These are phyloP conservation scores for Cryptococcus hybrid DNA, from an alignment of 1,284 basidiomycete species.

Conservation along the genomic window DNA sequence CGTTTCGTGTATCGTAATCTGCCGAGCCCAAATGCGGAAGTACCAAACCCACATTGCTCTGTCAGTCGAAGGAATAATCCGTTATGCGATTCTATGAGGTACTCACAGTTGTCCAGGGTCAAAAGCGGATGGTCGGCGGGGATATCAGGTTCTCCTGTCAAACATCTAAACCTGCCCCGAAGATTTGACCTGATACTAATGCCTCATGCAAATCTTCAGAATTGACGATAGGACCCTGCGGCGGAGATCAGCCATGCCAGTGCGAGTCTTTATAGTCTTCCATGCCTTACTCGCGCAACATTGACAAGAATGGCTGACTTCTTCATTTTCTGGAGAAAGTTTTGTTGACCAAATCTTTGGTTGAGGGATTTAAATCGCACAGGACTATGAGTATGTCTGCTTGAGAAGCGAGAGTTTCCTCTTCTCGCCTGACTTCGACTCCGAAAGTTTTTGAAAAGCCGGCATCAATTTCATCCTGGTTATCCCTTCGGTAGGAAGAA, in stretches of 20 bases:
- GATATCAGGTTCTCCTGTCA: slow-evolving; percentile 87
- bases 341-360: slow-evolving; percentile 70
- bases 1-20: slow-evolving; percentile 76
- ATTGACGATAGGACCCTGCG: slow-evolving; percentile 69
- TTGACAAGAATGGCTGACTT: slow-evolving; percentile 75
- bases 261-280: background rate
- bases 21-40: slow-evolving; percentile 90
- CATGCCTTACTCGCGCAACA: slow-evolving; percentile 62
- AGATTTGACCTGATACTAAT: slow-evolving; percentile 71
- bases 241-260: background rate
- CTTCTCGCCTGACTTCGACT: slow-evolving; percentile 62
- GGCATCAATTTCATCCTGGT: slow-evolving; percentile 56
- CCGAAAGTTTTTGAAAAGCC: slow-evolving; percentile 55
- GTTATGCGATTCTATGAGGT: background rate
- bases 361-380: slow-evolving; percentile 71
- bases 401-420: slow-evolving; percentile 64
- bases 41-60: slow-evolving; percentile 59
- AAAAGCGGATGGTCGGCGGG: slow-evolving; percentile 72
- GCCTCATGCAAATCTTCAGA: slow-evolving; percentile 81
- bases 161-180: slow-evolving; percentile 92
- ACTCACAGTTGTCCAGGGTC: slow-evolving; percentile 62
- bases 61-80: background rate
- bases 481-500: slow-evolving; percentile 33
- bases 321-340: slow-evolving; percentile 81
- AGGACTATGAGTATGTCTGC: slow-evolving; percentile 82